Base-by-base conservation (phyloP, 352 stramenopile species). In the Phytophthora citricola region DNA sequence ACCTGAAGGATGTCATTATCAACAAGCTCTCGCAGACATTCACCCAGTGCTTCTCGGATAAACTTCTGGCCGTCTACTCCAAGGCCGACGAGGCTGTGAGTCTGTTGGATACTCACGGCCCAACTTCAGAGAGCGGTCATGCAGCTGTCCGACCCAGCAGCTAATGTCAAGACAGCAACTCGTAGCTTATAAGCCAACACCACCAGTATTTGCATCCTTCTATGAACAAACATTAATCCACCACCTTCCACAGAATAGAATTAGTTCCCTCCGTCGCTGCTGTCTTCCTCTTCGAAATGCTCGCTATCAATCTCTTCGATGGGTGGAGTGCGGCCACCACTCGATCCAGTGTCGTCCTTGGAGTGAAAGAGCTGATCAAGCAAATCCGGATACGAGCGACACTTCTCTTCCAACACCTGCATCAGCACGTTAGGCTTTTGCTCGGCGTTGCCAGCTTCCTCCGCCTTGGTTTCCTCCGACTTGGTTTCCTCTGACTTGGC, bases 1-100 rank as follows among this genome's bases (percentile, higher is more conserved):
- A 81, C 47, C 47, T 93, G 4, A 93, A 94, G 65, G 79, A 92
- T 46, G 74, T 90, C 3, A 74, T 93, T 34, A 57, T 91, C 29
- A 79, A 81, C 57, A 84, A 87, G 58, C 64, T 91, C 22, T 83
- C 75, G 8, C 72, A 85, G 41, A 64, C 88, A 10, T 92, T 93
- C 65, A 89, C 84, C 15, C 79, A 91, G 27, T 94, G 84, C 60
- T 94, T 94, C 65, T 87, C 81, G 8, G 80, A 92, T 32, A 89
- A 87, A 47, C 52, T 91, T 14, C 69, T 76, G 29, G 65, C 69
- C 0, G 71, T 86, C 27, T 91, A 89, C 66, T 73, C 72, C 7
- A 90, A 90, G 48, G 79, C 87, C 10, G 84, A 93, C 54, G 80
- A 91, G 48, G 66, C 56, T 32, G 71, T 80, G 39, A 66, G 62